A percentile compares a stretch with the other conserved stretches of the same genome.
Conservation (phyloP, 495 filamentous ascomycete species). For the Monascus purpureus region DNA sequence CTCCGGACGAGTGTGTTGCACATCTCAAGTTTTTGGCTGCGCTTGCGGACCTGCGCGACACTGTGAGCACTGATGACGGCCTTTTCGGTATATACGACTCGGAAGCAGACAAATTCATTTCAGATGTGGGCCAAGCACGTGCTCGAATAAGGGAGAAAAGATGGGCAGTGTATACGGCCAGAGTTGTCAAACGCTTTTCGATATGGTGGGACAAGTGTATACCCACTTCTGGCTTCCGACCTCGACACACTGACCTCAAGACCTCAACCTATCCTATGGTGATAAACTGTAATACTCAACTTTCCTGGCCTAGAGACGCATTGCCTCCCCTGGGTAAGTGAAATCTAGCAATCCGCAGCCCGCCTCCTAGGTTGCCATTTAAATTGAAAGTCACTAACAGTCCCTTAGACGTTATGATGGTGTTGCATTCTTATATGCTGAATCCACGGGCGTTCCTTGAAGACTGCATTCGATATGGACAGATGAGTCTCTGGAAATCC, state of each 20-base stretch:
- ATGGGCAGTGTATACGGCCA: slow-evolving; percentile 63
- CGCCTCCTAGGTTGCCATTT: not conserved
- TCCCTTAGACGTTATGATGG: slow-evolving; percentile 73
- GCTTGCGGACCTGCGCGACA: slow-evolving; percentile 53
- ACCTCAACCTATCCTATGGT: slow-evolving; percentile 7
- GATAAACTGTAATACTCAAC: not conserved
- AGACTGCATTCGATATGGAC: slow-evolving; percentile 53
- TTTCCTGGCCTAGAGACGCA: slow-evolving; percentile 7
- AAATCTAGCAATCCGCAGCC: not conserved
- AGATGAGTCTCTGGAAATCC: slow-evolving; percentile 45
- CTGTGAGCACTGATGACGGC: slow-evolving; percentile 46
- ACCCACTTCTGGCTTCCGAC: slow-evolving; percentile 1
- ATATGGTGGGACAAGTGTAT: slow-evolving; percentile 46
- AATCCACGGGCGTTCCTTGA: slow-evolving; percentile 69
- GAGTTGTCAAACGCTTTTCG: slow-evolving; percentile 61
- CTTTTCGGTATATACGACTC: slow-evolving; percentile 50
- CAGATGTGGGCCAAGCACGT: slow-evolving; percentile 7
- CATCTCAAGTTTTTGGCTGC: slow-evolving; percentile 67
- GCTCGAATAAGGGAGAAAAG: slow-evolving; percentile 57
- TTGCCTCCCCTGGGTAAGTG: slow-evolving; percentile 22
- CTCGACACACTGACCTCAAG: slow-evolving; percentile 3
- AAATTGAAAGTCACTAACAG: slow-evolving; percentile 1
- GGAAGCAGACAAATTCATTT: slow-evolving; percentile 12
- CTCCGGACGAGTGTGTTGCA: slow-evolving; percentile 42
- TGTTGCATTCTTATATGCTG: slow-evolving; percentile 79